Evolutionary conservation across 1,284 basidiomycete genomes (phyloP).

Genomic region (Malassezia psittaci): DNA sequence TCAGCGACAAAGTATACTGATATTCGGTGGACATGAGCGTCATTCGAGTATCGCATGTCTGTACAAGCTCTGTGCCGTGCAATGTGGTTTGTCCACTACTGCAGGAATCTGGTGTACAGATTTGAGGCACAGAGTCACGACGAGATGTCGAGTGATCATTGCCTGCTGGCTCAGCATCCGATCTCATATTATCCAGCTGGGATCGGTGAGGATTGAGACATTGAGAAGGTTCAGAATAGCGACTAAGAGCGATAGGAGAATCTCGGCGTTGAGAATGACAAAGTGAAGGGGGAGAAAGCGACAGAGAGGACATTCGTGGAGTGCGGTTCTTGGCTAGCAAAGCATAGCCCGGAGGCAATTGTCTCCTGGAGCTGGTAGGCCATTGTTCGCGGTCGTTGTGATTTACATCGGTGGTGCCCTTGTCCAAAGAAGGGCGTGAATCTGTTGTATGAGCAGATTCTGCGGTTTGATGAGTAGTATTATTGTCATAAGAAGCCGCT

Average conservation of each 20-base stretch:
- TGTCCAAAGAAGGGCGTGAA: not conserved
- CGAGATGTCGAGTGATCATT: not conserved
- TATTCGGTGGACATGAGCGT: conserved; percentile 23
- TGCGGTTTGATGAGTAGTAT: not conserved
- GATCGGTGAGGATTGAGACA: not conserved
- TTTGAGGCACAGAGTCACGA: not conserved
- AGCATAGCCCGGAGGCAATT: not conserved
- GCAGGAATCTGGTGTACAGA: no score
- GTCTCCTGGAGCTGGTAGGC: not conserved
- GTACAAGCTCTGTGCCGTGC: not conserved
- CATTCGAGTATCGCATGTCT: not conserved
- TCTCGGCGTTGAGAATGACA: not conserved
- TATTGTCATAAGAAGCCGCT: not conserved
- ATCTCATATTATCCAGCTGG: not conserved
- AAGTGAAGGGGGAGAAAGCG: not conserved
- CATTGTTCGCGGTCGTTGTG: conserved; percentile 1
- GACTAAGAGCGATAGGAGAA: not conserved
- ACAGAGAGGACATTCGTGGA: not conserved
- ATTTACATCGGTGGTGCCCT: not conserved
- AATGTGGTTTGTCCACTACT: not conserved
- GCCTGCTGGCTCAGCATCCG: not conserved
- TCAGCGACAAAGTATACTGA: conserved; percentile 22
- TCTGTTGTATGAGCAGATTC: not conserved
- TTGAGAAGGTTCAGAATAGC: not conserved
- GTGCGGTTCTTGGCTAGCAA: not conserved